Evolutionary conservation across 1,139 yeast species (phyloP).

Genomic region (Meyerozyma smithsonii): DNA sequence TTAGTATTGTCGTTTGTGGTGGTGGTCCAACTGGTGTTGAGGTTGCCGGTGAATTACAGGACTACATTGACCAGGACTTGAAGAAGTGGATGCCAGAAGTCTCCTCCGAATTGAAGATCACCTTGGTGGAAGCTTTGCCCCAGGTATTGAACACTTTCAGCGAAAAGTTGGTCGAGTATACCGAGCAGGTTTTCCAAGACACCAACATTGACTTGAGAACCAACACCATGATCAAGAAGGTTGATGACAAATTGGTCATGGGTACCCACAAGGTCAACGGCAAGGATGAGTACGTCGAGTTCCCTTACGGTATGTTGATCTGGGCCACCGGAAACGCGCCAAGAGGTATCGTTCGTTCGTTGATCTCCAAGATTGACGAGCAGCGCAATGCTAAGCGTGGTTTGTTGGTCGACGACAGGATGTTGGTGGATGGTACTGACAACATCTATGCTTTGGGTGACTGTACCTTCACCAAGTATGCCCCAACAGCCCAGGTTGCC

Average conservation of each 20-base stretch:
- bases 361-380: constrained; percentile 67
- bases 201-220: constrained; percentile 75
- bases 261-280: constrained; percentile 63
- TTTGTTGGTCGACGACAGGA: constrained; percentile 73
- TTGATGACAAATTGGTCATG: constrained; percentile 59
- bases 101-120: constrained; percentile 73
- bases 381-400: constrained; percentile 91
- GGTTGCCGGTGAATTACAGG: constrained; percentile 92
- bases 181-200: constrained; percentile 74
- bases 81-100: constrained; percentile 85
- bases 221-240: constrained; percentile 85
- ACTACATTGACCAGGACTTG: constrained; percentile 88
- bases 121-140: constrained; percentile 88
- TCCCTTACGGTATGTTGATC: constrained; percentile 88
- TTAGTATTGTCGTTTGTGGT: constrained; percentile 85
- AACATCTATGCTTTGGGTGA: constrained; percentile 91
- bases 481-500: constrained; percentile 98
- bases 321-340: constrained; percentile 99
- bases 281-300: constrained; percentile 50
- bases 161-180: constrained; percentile 77
- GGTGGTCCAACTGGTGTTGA: constrained; percentile 98
- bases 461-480: constrained; percentile 85
- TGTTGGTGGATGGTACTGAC: constrained; percentile 78
- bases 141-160: constrained; percentile 86
- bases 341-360: constrained; percentile 65